These are phyloP conservation scores for Termitomyces sp. DNA, from an alignment of 768 basidiomycete genomes.

Conservation along the genomic window DNA sequence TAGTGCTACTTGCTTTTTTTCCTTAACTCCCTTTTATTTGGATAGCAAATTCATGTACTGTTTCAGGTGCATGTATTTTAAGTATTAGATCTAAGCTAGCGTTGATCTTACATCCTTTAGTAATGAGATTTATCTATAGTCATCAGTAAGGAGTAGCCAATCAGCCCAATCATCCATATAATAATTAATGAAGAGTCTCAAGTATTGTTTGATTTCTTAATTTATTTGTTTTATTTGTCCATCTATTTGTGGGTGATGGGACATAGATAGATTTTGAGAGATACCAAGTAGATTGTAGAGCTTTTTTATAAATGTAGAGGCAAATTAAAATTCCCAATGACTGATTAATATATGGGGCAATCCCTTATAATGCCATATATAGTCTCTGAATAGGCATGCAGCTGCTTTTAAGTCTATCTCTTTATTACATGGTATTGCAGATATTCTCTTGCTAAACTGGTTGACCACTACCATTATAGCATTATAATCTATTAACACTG, in stretches of 20 bases:
- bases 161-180: background rate
- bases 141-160: background rate
- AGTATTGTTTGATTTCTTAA: no score
- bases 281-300: constrained; percentile 2
- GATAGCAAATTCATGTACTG: background rate
- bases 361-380: constrained; percentile 3
- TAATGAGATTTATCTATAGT: background rate
- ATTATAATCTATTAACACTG: background rate
- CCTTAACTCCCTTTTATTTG: background rate
- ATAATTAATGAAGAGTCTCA: no score
- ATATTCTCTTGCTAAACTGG: background rate
- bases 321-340: constrained; percentile 14
- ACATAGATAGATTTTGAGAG: background rate
- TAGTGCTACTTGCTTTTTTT: no score
- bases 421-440: background rate
- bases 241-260: constrained; percentile 4
- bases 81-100: no score
- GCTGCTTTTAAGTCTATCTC: background rate
- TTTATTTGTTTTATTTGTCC: constrained; percentile 4
- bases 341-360: constrained; percentile 8
- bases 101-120: background rate
- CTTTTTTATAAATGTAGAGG: constrained; percentile 1
- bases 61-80: background rate
- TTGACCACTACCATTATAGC: background rate
- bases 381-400: constrained; percentile 1